Evolutionary conservation across 208 protist genomes (phyloP).

Genomic region (Acanthamoeba triangularis): DNA sequence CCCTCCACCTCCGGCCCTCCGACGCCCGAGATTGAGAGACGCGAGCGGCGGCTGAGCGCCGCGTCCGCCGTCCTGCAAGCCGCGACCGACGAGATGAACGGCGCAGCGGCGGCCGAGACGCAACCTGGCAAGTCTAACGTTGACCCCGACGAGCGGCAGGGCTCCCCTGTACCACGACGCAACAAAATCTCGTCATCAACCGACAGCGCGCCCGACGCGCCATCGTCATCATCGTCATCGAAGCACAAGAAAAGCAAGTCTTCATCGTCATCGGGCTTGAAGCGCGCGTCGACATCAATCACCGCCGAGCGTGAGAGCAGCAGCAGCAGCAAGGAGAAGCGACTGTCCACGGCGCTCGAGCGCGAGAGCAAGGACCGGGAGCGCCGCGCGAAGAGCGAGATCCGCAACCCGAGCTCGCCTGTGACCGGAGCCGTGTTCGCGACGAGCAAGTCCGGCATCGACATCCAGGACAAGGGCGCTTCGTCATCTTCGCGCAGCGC

Average conservation of each 20-base stretch:
- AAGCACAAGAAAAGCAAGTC: background rate
- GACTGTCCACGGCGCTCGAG: background rate
- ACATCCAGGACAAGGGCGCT: background rate
- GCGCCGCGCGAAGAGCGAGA: background rate
- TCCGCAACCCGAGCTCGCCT: background rate
- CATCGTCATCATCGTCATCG: background rate
- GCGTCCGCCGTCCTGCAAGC: background rate
- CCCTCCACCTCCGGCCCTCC: background rate
- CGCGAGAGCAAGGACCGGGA: background rate
- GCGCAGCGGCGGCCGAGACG: too few relatives aligned
- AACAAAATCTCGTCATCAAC: too few relatives aligned
- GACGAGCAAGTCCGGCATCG: background rate
- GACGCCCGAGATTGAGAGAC: background rate
- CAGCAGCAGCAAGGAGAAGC: background rate
- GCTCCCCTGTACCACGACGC: too few relatives aligned
- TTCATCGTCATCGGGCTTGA: too few relatives aligned
- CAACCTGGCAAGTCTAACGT: too few relatives aligned
- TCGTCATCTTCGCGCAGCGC: too few relatives aligned
- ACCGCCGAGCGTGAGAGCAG: background rate
- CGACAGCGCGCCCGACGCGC: too few relatives aligned
- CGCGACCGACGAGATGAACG: background rate
- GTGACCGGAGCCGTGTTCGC: background rate
- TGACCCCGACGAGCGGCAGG: too few relatives aligned
- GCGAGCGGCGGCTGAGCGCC: background rate
- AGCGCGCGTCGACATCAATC: background rate